Conservation (phyloP, 2,329 filamentous ascomycete genomes). For the Rutstroemia sp. region DNA sequence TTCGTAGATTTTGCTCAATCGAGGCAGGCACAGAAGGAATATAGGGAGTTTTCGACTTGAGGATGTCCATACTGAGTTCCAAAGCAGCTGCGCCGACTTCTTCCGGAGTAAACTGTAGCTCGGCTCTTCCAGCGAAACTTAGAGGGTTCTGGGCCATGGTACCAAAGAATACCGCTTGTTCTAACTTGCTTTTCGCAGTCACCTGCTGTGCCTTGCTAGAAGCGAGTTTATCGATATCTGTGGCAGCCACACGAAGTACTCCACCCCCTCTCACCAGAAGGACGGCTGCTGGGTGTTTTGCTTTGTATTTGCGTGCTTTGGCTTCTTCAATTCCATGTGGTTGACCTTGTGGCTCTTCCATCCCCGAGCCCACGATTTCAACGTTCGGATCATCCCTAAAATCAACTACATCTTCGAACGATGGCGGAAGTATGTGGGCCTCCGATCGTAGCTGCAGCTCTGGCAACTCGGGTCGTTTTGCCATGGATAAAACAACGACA, state of each 20-base stretch:
- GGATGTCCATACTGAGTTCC: conserved; percentile 71
- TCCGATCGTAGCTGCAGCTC: conserved; percentile 69
- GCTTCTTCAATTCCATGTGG: conserved; percentile 37
- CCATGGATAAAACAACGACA: conserved; percentile 69
- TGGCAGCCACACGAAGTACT: conserved; percentile 50
- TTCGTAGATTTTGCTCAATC: conserved; percentile 71
- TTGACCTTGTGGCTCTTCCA: conserved; percentile 47
- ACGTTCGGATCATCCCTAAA: conserved; percentile 60
- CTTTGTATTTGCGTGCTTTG: conserved; percentile 44
- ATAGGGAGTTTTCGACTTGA: conserved; percentile 68
- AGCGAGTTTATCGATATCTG: conserved; percentile 52
- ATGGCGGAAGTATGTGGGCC: conserved; percentile 52
- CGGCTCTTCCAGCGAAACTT: conserved; percentile 65
- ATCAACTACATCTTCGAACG: conserved; percentile 82
- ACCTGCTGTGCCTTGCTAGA: conserved; percentile 53
- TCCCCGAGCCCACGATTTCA: conserved; percentile 56
- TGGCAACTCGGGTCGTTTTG: conserved; percentile 59
- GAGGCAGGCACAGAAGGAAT: conserved; percentile 67
- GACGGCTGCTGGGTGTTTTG: conserved; percentile 55
- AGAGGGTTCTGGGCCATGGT: conserved; percentile 76
- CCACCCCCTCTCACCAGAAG: conserved; percentile 57
- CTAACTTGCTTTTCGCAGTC: conserved; percentile 80
- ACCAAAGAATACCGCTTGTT: conserved; percentile 92
- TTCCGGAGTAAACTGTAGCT: conserved; percentile 56
- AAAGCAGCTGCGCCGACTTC: conserved; percentile 74